Evolutionary conservation across 1,284 basidiomycete species (phyloP).

Genomic region (Sporisorium scitamineum): DNA sequence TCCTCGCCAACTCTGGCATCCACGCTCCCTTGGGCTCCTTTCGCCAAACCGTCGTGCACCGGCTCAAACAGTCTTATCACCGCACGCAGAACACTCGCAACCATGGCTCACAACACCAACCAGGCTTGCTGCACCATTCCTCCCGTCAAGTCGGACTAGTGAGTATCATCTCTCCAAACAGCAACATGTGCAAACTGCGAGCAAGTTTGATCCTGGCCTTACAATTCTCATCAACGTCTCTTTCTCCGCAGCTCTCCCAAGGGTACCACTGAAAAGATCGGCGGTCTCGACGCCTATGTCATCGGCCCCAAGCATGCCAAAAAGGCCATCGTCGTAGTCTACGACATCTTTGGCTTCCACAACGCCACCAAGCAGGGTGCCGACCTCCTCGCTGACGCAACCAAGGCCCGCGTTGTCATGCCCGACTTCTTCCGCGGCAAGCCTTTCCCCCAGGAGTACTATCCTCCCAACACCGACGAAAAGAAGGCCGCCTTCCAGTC

Average conservation of each 20-base stretch:
- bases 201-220: not conserved
- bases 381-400: conserved; percentile 74
- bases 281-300: conserved; percentile 56
- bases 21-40: not conserved
- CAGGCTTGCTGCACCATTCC: conserved; percentile 72
- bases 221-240: not conserved
- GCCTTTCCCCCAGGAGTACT: conserved; percentile 73
- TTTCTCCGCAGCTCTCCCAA: conserved; percentile 68
- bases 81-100: conserved; percentile 23
- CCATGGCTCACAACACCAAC: conserved; percentile 57
- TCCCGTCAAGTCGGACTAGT: conserved; percentile 71
- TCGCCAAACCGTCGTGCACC: not conserved
- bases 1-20: not conserved
- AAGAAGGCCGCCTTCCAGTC: conserved; percentile 71
- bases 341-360: conserved; percentile 77
- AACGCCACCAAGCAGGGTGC: conserved; percentile 72
- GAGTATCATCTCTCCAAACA: not conserved
- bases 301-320: conserved; percentile 71
- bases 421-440: conserved; percentile 76
- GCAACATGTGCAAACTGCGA: too few species aligned
- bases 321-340: conserved; percentile 75
- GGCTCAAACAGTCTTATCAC: conserved; percentile 11
- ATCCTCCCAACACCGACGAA: conserved; percentile 73
- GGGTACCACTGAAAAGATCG: conserved; percentile 67
- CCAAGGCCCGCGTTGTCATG: conserved; percentile 73